Evolutionary conservation across 805 yeast species (phyloP), one percentile per base, ranked within the genome.

Genomic region (Barnettozyma wickerhamii): DNA sequence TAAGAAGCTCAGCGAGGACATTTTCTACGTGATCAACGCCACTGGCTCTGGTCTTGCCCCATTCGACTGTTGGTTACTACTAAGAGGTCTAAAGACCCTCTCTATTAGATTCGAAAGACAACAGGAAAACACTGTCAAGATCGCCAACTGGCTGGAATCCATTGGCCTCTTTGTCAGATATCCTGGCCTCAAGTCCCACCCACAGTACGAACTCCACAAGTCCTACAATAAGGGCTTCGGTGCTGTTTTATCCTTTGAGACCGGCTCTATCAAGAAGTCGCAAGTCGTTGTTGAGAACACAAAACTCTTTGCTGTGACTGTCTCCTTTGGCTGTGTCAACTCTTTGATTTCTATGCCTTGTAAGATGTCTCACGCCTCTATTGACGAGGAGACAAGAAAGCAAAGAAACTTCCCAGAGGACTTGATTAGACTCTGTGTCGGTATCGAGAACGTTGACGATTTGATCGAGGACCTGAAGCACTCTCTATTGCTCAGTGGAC

Each of bases 291-390:
- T 89, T 19, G 91, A 85, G 51, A 68, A 73, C 34, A 79, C 91
- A 18, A 77, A 81, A 42, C 69, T 91, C 30, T 90, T 84, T 68
- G 87, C 90, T 30, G 87, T 90, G 49, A 86, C 95, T 6, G 97
- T 90, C 7, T 84, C 95, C 10, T 90, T 90, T 64, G 98, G 98
- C 18, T 84, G 95, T 61, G 96, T 91, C 46, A 87, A 88, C 68
- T 85, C 95, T 14, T 72, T 90, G 58, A 87, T 90, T 43, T 87
- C 96, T 30, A 76, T 90, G 81, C 98, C 98, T 13, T 87, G 97
- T 63, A 77, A 77, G 62, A 90, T 90, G 97, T 86, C 96, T 6
- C 98, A 90, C 59, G 97, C 97, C n/a, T 83, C 96, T 3, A 90
- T 90, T 47, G 96, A 89, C 52, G 83, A 89, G 19, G 78, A 85